Evolutionary conservation across 2,329 filamentous ascomycete species (phyloP).

Genomic region (Monosporascus cannonballus): DNA sequence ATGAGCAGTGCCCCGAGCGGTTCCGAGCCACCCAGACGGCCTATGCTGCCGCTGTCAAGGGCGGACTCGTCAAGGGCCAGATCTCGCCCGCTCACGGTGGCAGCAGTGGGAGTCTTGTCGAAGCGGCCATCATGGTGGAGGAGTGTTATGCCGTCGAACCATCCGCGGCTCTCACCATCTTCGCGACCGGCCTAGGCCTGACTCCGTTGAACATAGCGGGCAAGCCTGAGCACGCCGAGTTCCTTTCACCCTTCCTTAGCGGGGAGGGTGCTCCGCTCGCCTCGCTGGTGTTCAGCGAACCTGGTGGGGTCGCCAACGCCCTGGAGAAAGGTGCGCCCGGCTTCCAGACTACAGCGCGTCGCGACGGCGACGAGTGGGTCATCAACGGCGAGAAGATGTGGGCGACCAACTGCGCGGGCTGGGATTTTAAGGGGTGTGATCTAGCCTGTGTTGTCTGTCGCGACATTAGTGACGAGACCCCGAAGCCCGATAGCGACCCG

Average conservation of each 20-base stretch:
- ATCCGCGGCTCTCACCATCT: constrained; percentile 41
- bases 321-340: constrained; percentile 42
- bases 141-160: constrained; percentile 47
- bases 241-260: constrained; percentile 41
- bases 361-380: constrained; percentile 44
- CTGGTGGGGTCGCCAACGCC: constrained; percentile 45
- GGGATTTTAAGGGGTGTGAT: constrained; percentile 46
- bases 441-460: constrained; percentile 47
- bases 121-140: constrained; percentile 45
- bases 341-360: constrained; percentile 40
- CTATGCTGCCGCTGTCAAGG: constrained; percentile 36
- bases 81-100: constrained; percentile 41
- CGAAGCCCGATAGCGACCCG: constrained; percentile 13
- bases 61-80: constrained; percentile 41
- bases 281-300: constrained; percentile 46
- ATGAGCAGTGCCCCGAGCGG: constrained; percentile 20
- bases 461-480: constrained; percentile 17
- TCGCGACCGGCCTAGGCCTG: constrained; percentile 46
- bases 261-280: constrained; percentile 40
- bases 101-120: constrained; percentile 34
- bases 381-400: constrained; percentile 51
- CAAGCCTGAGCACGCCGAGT: constrained; percentile 33
- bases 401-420: constrained; percentile 48
- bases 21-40: constrained; percentile 42
- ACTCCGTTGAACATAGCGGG: constrained; percentile 42